Conservation (phyloP, 2,329 filamentous ascomycete species). For the Mycosphaerella sp. region DNA sequence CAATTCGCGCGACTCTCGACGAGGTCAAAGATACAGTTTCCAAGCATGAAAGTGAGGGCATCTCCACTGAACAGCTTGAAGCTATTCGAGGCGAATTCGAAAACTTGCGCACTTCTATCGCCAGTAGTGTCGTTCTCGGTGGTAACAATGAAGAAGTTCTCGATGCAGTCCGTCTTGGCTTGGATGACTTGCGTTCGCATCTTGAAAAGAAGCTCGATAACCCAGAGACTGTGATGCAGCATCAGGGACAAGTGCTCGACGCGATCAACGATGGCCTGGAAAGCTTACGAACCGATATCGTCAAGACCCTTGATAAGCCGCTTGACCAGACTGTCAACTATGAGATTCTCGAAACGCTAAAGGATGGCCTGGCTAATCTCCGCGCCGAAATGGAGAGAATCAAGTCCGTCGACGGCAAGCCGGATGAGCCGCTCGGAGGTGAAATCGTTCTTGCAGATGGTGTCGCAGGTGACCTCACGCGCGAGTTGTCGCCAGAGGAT, state of each 20-base stretch:
- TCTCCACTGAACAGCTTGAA: slow-evolving; percentile 48
- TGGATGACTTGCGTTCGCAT: slow-evolving; percentile 46
- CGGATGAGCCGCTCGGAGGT: slow-evolving; percentile 43
- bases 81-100: slow-evolving; percentile 47
- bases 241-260: slow-evolving; percentile 54
- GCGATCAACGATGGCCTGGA: slow-evolving; percentile 65
- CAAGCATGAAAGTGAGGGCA: slow-evolving; percentile 22
- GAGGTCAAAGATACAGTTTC: slow-evolving; percentile 36
- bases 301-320: slow-evolving; percentile 69
- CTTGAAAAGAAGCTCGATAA: slow-evolving; percentile 49
- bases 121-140: slow-evolving; percentile 36
- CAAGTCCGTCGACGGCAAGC: slow-evolving; percentile 49
- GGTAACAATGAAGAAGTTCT: slow-evolving; percentile 44
- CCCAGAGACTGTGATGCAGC: slow-evolving; percentile 45
- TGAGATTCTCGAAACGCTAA: slow-evolving; percentile 82
- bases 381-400: slow-evolving; percentile 72
- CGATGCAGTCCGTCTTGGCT: slow-evolving; percentile 44
- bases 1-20: slow-evolving; percentile 30
- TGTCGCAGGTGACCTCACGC: slow-evolving; percentile 17
- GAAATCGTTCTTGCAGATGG: slow-evolving; percentile 53
- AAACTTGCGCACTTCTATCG: slow-evolving; percentile 40
- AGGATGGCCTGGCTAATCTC: slow-evolving; percentile 69
- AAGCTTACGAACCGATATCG: slow-evolving; percentile 66
- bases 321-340: slow-evolving; percentile 77
- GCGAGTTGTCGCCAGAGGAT: slow-evolving; percentile 38